phyloP scores from a whole-genome alignment of 2,329 filamentous ascomycete species.

The Aureobasidium subglaciale region DNA sequence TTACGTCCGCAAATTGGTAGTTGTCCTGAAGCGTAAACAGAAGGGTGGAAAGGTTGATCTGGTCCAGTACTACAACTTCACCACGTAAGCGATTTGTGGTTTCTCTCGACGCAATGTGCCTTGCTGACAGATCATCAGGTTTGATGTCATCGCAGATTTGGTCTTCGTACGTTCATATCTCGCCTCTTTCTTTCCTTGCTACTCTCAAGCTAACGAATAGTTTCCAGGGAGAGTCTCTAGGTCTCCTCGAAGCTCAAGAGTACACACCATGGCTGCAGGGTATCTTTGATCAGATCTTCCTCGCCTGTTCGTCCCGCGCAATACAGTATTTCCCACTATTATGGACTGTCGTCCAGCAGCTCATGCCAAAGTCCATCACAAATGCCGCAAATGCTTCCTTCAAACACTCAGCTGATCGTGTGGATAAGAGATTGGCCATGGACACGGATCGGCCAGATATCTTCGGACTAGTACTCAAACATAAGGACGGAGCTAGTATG shows the following conservation, averaged over 20 bases:
- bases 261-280: conserved; percentile 17
- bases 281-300: conserved; percentile 13
- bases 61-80: conserved; percentile 21
- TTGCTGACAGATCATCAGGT: not conserved
- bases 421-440: conserved; percentile 23
- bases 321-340: not conserved
- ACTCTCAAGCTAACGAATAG: too few species aligned
- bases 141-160: conserved; percentile 21
- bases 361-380: not conserved
- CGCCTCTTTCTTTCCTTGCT: too few species aligned
- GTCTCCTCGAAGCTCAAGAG: conserved; percentile 21
- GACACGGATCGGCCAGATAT: conserved; percentile 20
- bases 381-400: not conserved
- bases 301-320: not conserved
- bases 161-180: conserved; percentile 22
- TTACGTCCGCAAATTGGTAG: conserved; percentile 34
- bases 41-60: conserved; percentile 52
- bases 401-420: conserved; percentile 18
- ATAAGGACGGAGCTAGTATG: conserved; percentile 15
- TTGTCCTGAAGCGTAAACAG: conserved; percentile 33
- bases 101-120: too few species aligned
- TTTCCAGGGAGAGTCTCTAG: conserved; percentile 25
- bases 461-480: conserved; percentile 23
- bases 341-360: not conserved
- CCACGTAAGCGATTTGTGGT: not conserved